A percentile compares a stretch with the other conserved stretches of the same genome.
Conservation (phyloP, 495 filamentous ascomycete species). For the Penicillium macrosclerotiorum region DNA sequence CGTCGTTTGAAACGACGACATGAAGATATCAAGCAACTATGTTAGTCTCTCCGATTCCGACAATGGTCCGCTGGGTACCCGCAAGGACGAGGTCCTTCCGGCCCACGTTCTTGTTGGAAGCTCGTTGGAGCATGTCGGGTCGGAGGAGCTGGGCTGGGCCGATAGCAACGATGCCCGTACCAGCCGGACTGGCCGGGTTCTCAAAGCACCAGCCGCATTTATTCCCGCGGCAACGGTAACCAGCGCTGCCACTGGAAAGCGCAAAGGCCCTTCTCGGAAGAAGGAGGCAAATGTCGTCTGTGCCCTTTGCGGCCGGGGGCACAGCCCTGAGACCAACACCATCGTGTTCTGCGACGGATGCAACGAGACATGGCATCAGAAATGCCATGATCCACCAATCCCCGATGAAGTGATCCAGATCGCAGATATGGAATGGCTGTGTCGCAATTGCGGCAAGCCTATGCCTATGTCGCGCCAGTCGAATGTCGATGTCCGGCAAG, state of each 20-base stretch:
- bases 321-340: constrained; percentile 72
- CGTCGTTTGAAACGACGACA: no score
- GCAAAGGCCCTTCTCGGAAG: constrained; percentile 44
- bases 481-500: constrained; percentile 19
- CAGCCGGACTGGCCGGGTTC: constrained; percentile 16
- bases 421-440: constrained; percentile 75
- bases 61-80: not conserved
- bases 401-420: constrained; percentile 63
- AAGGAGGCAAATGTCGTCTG: constrained; percentile 56
- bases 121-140: not conserved
- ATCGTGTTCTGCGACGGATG: constrained; percentile 97
- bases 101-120: not conserved
- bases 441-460: constrained; percentile 63
- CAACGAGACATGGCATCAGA: constrained; percentile 85
- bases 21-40: not conserved
- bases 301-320: constrained; percentile 73
- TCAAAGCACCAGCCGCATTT: constrained; percentile 11
- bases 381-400: constrained; percentile 84
- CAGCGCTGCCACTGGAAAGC: constrained; percentile 27
- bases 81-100: not conserved
- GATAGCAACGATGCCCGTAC: constrained; percentile 5
- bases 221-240: not conserved
- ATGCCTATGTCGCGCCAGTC: constrained; percentile 30
- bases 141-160: not conserved
- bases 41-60: not conserved